These are phyloP conservation scores for Chenopodium berlandieri DNA, from an alignment of 148 eudicot genomes.

Conservation along the genomic window DNA sequence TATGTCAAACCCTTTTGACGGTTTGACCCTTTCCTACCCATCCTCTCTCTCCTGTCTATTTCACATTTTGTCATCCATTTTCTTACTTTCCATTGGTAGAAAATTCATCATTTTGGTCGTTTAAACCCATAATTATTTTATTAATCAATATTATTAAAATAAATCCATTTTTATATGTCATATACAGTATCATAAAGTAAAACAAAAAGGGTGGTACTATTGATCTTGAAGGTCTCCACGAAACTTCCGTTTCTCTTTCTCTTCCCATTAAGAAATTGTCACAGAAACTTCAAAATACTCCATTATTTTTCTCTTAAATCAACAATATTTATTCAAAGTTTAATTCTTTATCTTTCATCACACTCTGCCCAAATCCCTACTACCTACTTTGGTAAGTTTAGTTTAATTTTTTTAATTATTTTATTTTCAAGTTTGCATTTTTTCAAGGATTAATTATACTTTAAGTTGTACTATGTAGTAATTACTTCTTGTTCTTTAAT, in stretches of 20 bases:
- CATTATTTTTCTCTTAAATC: not conserved
- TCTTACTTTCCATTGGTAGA: not conserved
- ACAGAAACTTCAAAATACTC: not conserved
- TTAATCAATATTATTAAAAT: not conserved
- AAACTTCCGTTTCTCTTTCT: conserved; percentile 12
- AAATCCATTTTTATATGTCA: not conserved
- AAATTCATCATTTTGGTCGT: not conserved
- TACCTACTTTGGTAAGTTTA: not conserved
- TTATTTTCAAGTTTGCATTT: not conserved
- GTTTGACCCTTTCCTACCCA: not conserved
- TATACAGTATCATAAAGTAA: not conserved
- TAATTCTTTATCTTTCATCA: not conserved
- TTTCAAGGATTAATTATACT: not conserved
- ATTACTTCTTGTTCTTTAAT: not conserved
- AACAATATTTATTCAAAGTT: not conserved
- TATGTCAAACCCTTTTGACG: conserved; percentile 15
- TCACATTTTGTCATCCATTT: not conserved
- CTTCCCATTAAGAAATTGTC: not conserved
- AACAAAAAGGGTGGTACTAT: not conserved
- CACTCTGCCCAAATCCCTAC: not conserved
- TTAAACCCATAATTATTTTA: not conserved
- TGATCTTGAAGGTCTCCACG: not conserved
- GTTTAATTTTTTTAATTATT: not conserved
- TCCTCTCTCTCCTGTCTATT: not conserved
- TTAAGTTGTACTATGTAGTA: not conserved